Evolutionary conservation across 148 eudicot genomes (phyloP).

Genomic region (Agrostemma githago): DNA sequence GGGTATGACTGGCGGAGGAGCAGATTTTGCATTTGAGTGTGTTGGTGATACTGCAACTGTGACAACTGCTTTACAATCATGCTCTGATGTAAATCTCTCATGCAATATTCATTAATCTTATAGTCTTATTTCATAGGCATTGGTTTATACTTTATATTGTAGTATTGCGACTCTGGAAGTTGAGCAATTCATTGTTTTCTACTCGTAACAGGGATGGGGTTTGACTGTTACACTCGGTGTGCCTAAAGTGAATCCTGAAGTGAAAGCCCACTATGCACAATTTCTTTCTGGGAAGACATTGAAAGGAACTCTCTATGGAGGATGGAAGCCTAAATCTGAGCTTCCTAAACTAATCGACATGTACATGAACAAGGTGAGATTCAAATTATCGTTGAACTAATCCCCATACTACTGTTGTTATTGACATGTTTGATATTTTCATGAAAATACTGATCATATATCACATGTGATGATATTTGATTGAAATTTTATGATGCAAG

Average conservation of each 20-base stretch:
- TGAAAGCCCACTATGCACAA: constrained; percentile 68
- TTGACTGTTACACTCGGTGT: constrained; percentile 92
- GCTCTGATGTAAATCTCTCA: constrained; percentile 57
- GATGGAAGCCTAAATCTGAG: constrained; percentile 98
- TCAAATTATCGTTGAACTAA: neutral
- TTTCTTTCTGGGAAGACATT: constrained; percentile 77
- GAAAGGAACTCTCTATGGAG: constrained; percentile 84
- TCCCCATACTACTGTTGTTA: neutral
- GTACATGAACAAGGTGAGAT: constrained; percentile 64
- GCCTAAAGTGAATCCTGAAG: constrained; percentile 75
- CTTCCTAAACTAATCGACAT: constrained; percentile 77
- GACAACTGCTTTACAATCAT: constrained; percentile 78
- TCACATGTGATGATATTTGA: too few relatives aligned
- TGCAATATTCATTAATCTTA: neutral
- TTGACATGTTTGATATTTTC: neutral
- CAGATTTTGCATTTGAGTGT: constrained; percentile 93
- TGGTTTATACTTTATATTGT: neutral
- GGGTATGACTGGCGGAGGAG: constrained; percentile 78
- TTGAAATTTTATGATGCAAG: too few relatives aligned
- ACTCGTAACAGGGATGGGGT: constrained; percentile 78
- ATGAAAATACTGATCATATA: too few relatives aligned
- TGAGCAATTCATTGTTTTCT: neutral
- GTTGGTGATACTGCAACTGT: constrained; percentile 77
- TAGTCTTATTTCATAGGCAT: neutral
- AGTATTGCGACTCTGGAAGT: neutral